phyloP scores from a whole-genome alignment of 2,329 filamentous ascomycete genomes.

The Diaporthe sp. region DNA sequence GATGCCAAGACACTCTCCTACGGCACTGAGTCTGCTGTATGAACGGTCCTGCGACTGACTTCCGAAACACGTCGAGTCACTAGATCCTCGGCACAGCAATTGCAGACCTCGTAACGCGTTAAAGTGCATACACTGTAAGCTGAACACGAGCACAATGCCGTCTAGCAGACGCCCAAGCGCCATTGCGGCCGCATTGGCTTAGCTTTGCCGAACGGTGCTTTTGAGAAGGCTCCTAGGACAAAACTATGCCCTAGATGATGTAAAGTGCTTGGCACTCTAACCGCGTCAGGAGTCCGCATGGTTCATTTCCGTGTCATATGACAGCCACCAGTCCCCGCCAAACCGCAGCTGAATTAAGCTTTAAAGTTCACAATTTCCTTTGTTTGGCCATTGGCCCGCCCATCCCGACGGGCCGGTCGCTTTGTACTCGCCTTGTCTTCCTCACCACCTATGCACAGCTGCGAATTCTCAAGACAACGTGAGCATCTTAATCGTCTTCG shows the following conservation, averaged over 20 bases:
- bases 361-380: neutral
- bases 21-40: neutral
- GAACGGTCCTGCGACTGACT: neutral
- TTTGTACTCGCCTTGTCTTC: neutral
- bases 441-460: neutral
- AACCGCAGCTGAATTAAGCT: neutral
- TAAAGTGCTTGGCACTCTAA: conserved; percentile 26
- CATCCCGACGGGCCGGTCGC: neutral
- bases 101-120: neutral
- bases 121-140: neutral
- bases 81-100: neutral
- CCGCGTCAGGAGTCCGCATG: conserved; percentile 9
- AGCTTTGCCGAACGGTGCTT: neutral
- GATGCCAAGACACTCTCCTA: conserved; percentile 13
- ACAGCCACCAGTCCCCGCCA: neutral
- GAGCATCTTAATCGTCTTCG: neutral
- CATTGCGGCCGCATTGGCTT: neutral
- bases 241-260: neutral
- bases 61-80: neutral
- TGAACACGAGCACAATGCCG: neutral
- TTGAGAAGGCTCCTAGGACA: neutral
- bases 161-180: neutral
- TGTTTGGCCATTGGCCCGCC: neutral
- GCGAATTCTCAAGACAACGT: neutral
- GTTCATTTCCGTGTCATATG: conserved; percentile 33